A percentile compares a stretch with the other conserved stretches of the same genome.
phyloP scores from a whole-genome alignment of 345 rosid genomes.

The Cardamine resedifolia region DNA sequence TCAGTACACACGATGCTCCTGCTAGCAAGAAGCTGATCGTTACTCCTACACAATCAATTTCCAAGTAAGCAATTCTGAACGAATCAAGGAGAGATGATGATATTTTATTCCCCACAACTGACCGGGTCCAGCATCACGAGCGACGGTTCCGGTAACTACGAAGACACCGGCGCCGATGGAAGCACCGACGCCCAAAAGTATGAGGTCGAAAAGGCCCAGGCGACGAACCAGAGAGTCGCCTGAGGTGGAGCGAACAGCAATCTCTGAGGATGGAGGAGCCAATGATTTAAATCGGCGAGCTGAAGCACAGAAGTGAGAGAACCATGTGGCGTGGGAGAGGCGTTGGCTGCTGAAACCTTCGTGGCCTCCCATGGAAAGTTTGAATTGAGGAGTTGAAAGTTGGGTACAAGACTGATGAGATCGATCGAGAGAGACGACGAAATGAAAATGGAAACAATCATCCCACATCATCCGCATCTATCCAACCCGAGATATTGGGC shows the following conservation, averaged over 20 bases:
- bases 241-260: conserved; percentile 38
- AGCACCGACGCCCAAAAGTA: conserved; percentile 88
- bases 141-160: conserved; percentile 94
- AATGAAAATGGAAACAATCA: not conserved
- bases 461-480: conserved; percentile 5
- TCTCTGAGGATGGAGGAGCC: conserved; percentile 32
- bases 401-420: not conserved
- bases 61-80: not conserved
- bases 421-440: not conserved
- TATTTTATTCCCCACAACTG: not conserved
- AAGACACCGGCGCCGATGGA: conserved; percentile 95
- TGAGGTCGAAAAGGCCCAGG: conserved; percentile 77
- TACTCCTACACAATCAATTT: not conserved
- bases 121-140: conserved; percentile 98
- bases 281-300: conserved; percentile 67
- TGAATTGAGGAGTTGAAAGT: not conserved
- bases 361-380: conserved; percentile 37
- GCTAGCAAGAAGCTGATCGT: not conserved
- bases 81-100: not conserved
- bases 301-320: conserved; percentile 65
- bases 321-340: conserved; percentile 48
- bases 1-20: not conserved
- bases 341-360: conserved; percentile 28
- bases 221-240: conserved; percentile 71
- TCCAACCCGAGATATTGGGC: not conserved